These are phyloP conservation scores for Cystofilobasidium ferigula DNA, from an alignment of 768 basidiomycete species.

Conservation along the genomic window DNA sequence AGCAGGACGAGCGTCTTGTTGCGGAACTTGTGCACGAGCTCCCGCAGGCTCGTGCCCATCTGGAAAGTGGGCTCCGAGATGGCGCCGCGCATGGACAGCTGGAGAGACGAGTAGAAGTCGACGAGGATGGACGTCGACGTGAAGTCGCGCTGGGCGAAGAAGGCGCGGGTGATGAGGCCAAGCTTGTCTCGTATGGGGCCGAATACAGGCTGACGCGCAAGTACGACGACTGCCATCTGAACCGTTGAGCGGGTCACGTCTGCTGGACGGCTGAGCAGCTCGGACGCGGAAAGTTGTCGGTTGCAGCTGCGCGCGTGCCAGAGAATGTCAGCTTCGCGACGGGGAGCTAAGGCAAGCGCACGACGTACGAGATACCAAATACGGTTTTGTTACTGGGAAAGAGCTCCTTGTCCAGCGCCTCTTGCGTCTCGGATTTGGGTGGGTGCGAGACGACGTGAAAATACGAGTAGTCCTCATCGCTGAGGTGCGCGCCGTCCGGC, in stretches of 20 bases:
- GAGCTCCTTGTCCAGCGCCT: conserved; percentile 32
- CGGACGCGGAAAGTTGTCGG: conserved; percentile 74
- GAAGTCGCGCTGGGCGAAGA: conserved; percentile 88
- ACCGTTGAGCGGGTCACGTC: conserved; percentile 93
- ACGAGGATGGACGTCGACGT: conserved; percentile 75
- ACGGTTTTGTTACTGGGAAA: conserved; percentile 62
- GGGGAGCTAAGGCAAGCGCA: not conserved
- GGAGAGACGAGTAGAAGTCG: conserved; percentile 69
- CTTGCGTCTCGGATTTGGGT: not conserved
- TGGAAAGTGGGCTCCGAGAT: conserved; percentile 87
- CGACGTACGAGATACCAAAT: conserved; percentile 84
- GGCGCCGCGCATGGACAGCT: conserved; percentile 60
- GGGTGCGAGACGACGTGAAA: conserved; percentile 42
- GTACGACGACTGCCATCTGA: conserved; percentile 91
- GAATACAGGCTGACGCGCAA: conserved; percentile 49
- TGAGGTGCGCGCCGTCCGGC: conserved; percentile 92
- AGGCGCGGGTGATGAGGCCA: conserved; percentile 81
- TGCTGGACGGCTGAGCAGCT: conserved; percentile 58
- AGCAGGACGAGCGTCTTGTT: conserved; percentile 85
- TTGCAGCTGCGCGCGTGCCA: conserved; percentile 58
- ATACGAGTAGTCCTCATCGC: conserved; percentile 90
- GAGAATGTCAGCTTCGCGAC: not conserved
- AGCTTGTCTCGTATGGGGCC: conserved; percentile 62
- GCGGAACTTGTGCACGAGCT: conserved; percentile 84
- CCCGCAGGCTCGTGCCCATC: conserved; percentile 74